phyloP scores from a whole-genome alignment of 2,329 filamentous ascomycete species.

The Coleophoma crateriformis region DNA sequence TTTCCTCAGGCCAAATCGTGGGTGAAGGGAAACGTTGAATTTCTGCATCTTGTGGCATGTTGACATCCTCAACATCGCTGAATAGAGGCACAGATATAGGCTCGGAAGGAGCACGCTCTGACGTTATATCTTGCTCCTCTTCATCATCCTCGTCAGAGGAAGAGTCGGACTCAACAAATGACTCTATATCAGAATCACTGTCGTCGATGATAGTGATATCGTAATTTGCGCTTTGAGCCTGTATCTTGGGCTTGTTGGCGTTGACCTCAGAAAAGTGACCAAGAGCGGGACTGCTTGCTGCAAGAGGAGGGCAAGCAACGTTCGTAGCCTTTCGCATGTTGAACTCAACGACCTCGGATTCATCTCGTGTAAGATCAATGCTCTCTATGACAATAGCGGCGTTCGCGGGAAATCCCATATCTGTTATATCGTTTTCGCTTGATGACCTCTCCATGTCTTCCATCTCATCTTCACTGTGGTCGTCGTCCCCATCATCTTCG shows the following conservation, averaged over 20 bases:
- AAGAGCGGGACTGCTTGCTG: background rate
- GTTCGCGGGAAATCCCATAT: conserved; percentile 14
- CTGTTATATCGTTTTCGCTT: conserved; percentile 20
- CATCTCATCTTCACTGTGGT: conserved; percentile 16
- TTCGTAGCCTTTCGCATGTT: too few relatives aligned
- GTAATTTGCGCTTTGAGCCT: too few relatives aligned
- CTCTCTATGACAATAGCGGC: conserved; percentile 11
- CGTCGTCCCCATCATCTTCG: conserved; percentile 22
- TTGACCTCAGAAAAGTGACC: background rate
- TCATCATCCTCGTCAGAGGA: background rate
- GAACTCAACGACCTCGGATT: conserved; percentile 7
- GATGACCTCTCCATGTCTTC: conserved; percentile 12
- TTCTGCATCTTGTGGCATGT: background rate
- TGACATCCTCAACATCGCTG: conserved; percentile 1
- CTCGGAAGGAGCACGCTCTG: background rate
- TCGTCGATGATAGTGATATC: background rate
- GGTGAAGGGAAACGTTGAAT: too few relatives aligned
- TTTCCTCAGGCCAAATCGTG: too few relatives aligned
- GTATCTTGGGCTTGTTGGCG: too few relatives aligned
- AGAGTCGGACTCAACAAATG: background rate
- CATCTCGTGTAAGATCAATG: conserved; percentile 25
- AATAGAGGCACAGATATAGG: background rate
- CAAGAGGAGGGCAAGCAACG: too few relatives aligned
- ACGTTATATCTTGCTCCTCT: background rate
- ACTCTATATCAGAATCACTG: background rate